Base-by-base conservation (phyloP, 805 yeast genomes). In the Candida sphagnicola region DNA sequence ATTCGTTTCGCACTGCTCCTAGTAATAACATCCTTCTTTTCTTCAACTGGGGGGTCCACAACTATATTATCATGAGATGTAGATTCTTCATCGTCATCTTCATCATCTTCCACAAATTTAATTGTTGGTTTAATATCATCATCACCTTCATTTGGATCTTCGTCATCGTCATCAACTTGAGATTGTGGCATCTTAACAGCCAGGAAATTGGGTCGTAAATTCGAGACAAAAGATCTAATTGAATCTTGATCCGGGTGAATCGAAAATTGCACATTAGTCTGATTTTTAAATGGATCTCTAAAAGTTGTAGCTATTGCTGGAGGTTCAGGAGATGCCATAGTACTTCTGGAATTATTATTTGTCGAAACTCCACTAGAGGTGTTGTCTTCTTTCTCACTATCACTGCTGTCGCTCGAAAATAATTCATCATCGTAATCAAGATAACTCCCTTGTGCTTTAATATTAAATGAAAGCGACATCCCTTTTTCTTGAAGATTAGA, bases 401-500 rank as follows among this genome's bases (percentile, higher is more conserved):
- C 54, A 42, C 51, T 47, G 26, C 46, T 40, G 17, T 39, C 42
- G 28, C 44, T 39, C 13, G 42, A 38, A 15, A 47, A 54, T 12
- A 37, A 37, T 16, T 35, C 38, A 17, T 34, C 45, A 26, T 56
- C 51, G 37, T 59, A 53, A 42, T 57, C 57, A 32, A 59, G 58
- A 30, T 50, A 46, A 28, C 59, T 59, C 0, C 63, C 61, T 39
- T 60, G 67, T 2, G 91, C 77, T 41, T 81, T 81, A 82, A 90
- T 85, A 36, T 82, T 80, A 42, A 86, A 74, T 1, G 93, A 80
- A 3, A 89, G 76, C 1, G 71, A 56, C 40, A 67, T 50, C 0
- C 96, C 96, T 48, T 83, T 66, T 43, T 77, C 79, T 53, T 85
- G 93, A 37, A 88, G 58, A 37, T 80, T 78, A 8, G 91, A 77